Base-by-base conservation (phyloP, 75 land plant species). In the Adiantum capillusveneris region DNA sequence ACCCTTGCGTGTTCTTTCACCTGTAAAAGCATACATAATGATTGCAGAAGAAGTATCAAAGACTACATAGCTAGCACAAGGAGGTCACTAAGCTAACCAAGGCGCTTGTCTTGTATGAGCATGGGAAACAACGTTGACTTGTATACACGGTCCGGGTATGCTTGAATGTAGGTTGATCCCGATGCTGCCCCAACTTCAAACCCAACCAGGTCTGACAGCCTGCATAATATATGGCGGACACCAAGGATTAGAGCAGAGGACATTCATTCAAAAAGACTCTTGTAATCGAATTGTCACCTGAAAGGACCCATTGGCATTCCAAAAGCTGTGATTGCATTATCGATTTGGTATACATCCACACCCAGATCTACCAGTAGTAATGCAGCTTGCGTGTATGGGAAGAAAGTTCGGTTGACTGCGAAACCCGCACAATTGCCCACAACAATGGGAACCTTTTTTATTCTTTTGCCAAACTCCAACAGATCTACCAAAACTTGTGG, bases 221-320 rank as follows among this genome's bases (percentile, higher is more conserved):
- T 92, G 60, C 29, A 46, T 12, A 31, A n/a, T 17, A n/a, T n/a
- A n/a, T n/a, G n/a, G n/a, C n/a, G n/a, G n/a, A n/a, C n/a, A n/a
- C 20, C 21, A 29, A 44, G 56, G 29, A 2, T 26, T 3, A 42
- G 27, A 51, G 20, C 57, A 28, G 0, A 12, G 29, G 18, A 31
- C 58, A 59, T 12, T 36, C 11, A 36, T 27, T 29, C 27, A 6
- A 25, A 6, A 55, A 5, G 6, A 55, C 28, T 29, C 7, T 25
- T 18, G 56, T 44, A 45, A 19, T 29, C 29, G 59, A 44, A 62
- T 28, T 31, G 25, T 72, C 78, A 84, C 99, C 79, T 84, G 73
- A 90, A 90, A 28, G 99, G 99, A 36, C 99, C 99, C 77, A 95
- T 78, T 27, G 99, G 97, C 77, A 95, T 77, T 74, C 99, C 99